These are phyloP conservation scores for Hymenotorrendiella dingleyae DNA, from an alignment of 2,329 filamentous ascomycete species.

Conservation along the genomic window DNA sequence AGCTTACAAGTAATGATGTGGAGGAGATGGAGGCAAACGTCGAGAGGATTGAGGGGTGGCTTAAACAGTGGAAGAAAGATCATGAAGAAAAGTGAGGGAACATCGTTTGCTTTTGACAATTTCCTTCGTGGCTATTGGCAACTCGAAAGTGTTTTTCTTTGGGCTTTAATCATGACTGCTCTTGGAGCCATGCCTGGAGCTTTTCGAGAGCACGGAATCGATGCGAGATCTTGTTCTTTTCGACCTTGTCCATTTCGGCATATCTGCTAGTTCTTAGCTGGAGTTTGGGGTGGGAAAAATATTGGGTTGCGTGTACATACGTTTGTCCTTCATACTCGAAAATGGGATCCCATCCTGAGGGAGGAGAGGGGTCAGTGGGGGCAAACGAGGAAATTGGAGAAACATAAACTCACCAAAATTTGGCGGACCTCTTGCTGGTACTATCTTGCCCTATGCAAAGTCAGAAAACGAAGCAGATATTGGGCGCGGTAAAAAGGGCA, in stretches of 20 bases:
- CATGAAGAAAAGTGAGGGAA: constrained; percentile 32
- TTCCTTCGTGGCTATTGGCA: neutral
- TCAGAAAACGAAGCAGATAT: constrained; percentile 9
- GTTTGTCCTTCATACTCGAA: constrained; percentile 93
- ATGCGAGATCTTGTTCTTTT: constrained; percentile 92
- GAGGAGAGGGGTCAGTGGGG: constrained; percentile 11
- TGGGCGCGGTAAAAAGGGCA: constrained; percentile 9
- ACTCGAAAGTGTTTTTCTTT: constrained; percentile 10
- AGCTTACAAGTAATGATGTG: constrained; percentile 73
- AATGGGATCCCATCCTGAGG: constrained; percentile 87
- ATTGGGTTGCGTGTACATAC: constrained; percentile 24
- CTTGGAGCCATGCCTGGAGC: constrained; percentile 69
- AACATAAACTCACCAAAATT: constrained; percentile 66
- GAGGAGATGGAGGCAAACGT: constrained; percentile 88
- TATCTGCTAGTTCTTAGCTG: constrained; percentile 45
- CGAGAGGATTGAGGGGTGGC: constrained; percentile 75
- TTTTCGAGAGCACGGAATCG: constrained; percentile 82
- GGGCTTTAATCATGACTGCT: constrained; percentile 15
- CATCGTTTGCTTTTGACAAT: too few species aligned
- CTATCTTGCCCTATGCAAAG: constrained; percentile 62
- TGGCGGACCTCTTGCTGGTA: constrained; percentile 71
- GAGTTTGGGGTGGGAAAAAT: neutral
- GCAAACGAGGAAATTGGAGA: neutral
- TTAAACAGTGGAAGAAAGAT: constrained; percentile 74
- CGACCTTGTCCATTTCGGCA: constrained; percentile 85